Evolutionary conservation across 1,284 basidiomycete genomes (phyloP), one percentile per base, ranked within the genome.

Genomic region (Dichomitus squalens): DNA sequence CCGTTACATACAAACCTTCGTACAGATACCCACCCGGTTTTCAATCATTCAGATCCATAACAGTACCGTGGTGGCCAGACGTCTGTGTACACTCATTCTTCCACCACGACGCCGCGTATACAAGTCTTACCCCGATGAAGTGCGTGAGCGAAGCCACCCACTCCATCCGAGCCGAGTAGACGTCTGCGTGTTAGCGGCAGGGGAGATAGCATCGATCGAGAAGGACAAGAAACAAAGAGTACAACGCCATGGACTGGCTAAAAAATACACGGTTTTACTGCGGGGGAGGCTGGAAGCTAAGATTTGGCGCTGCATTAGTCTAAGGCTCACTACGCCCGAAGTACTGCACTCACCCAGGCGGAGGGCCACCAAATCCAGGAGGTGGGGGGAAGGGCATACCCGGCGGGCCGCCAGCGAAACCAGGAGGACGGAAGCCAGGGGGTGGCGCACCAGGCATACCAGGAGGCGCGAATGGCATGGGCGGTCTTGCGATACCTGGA

Each of bases 391-490:
- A 80, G n/a, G 78, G 78, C 76, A 82, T 78, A 36, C 78, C 78
- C 12, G 80, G 79, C 7, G 74, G 69, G 1, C 63, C 69, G 52
- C 68, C 70, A 39, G 86, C 84, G 79, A 93, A 92, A 33, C 90
- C 89, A 59, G 89, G 90, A 20, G 90, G 90, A 57, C 90, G 80
- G 82, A 94, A 93, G 57, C 91, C 91, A 58, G 91, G 91, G 44
- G 90, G 90, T 61, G 88, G 85, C 31, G 39, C 55, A 20, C 75
- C 75, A 35, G 86, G 84, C 82, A 88, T 86, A 68, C 94, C 94
- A 61, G 93, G 90, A 50, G 93, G 92, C 70, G 82, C 82, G 65
- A 95, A 95, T 7, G 91, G 85, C 84, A 91, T 90, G 25, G 92
- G 92, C 46, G 93, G 89, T 58, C 92, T 88, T 48, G 85, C 87